A percentile compares a stretch with the other conserved stretches of the same genome.
These are phyloP conservation scores for Leishmania gerbilli DNA, from an alignment of 208 protist genomes.

Conservation along the genomic window DNA sequence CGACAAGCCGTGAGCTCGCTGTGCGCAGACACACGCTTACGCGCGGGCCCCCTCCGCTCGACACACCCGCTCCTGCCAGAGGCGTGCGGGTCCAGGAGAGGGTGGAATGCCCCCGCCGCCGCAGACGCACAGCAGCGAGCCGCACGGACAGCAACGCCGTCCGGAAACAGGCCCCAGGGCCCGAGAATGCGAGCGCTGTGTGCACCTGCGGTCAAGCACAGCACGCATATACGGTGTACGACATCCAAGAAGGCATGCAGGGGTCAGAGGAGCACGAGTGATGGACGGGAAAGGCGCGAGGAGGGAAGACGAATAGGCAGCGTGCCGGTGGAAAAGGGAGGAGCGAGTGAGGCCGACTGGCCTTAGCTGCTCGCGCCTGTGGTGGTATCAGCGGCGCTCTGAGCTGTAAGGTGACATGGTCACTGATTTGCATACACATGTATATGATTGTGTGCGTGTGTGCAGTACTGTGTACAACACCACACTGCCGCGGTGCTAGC, in stretches of 20 bases:
- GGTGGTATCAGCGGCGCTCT: background rate
- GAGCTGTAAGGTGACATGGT: background rate
- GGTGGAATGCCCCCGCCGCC: too few species aligned
- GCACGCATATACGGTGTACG: background rate
- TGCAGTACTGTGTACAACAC: background rate
- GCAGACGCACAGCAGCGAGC: too few species aligned
- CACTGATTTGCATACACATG: too few species aligned
- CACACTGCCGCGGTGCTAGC: background rate
- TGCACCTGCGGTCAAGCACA: background rate
- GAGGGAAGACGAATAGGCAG: background rate
- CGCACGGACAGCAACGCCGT: too few species aligned
- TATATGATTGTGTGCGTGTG: background rate
- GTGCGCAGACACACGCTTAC: too few species aligned
- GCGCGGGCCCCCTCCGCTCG: too few species aligned
- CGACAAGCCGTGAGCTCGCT: too few species aligned
- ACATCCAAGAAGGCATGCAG: background rate
- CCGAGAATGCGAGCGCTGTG: background rate
- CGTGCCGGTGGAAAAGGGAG: too few species aligned
- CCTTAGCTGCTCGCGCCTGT: background rate
- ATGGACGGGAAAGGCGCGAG: constrained; percentile 7
- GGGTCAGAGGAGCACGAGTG: background rate
- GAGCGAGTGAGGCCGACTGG: too few species aligned
- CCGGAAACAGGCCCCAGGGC: too few species aligned
- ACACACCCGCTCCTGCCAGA: too few species aligned
- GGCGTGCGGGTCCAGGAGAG: too few species aligned